Base-by-base conservation (phyloP, 345 rosid genomes). In the Rhodamnia rubescens region DNA sequence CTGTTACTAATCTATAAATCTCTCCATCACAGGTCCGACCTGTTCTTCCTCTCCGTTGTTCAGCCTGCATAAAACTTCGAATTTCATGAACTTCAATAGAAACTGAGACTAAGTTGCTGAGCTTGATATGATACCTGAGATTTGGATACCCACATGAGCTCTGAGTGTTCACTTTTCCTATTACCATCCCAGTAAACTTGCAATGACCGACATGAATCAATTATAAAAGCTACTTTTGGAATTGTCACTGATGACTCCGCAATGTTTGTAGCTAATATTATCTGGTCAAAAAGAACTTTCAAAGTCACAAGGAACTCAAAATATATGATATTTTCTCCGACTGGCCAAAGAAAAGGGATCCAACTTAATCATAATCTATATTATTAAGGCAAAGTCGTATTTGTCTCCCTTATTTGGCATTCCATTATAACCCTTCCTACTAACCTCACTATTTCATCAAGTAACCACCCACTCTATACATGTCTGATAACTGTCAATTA, bases 181-280 rank as follows among this genome's bases (percentile, higher is more conserved):
- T 75, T 85, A 84, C 53, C n/a, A 69, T 95, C 96, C 99, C 99
- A 96, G 89, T 90, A 94, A 54, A 96, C 96, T 94, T 95, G 95
- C 88, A 96, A 92, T 87, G 99, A 96, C 81, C 98, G 94, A 87
- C 99, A 95, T 52, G 98, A 94, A 89, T 96, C 99, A 87, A 96
- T 94, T 88, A 96, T 95, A 87, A 89, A 94, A 74, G 98, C 99
- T 82, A 94, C 98, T 89, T 96, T 90, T 82, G 99, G 99, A 90
- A 96, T 96, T 82, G 99, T 96, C 84, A 96, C 98, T 57, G 98
- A 96, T 82, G 99, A 96, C 89, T 95, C 99, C 11, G 99, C 99
- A 88, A 96, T 94, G 89, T 96, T 96, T 86, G 99, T 95, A 74
- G 98, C 99, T 90, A 95, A 86, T 88, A 95, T 96, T 52, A 96